These are phyloP conservation scores for Eucalyptus coolabah DNA, from an alignment of 345 rosid species.

Conservation along the genomic window DNA sequence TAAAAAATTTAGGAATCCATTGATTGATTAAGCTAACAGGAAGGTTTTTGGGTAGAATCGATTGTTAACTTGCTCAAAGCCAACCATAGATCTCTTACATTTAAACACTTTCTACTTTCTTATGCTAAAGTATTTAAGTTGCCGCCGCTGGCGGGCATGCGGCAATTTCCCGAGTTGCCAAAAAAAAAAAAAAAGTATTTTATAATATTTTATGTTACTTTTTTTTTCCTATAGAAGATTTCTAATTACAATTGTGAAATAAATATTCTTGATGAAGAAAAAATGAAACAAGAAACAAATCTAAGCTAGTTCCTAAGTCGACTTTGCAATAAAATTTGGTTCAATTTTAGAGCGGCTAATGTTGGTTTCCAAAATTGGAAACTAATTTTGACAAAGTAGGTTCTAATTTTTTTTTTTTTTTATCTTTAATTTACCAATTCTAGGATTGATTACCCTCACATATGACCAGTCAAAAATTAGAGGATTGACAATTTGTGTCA, in stretches of 20 bases:
- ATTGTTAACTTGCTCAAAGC: not conserved
- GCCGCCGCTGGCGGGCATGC: no score
- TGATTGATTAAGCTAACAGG: rapidly evolving
- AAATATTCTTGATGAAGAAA: not conserved
- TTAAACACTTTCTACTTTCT: not conserved
- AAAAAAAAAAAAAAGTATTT: not conserved
- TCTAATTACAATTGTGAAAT: not conserved
- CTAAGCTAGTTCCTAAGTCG: rapidly evolving
- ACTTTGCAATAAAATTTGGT: rapidly evolving
- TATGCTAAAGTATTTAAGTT: not conserved
- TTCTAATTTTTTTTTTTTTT: not conserved
- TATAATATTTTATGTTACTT: not conserved
- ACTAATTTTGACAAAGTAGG: not conserved
- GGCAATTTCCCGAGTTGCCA: rapidly evolving
- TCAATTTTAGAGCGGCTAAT: not conserved
- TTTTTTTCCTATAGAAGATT: not conserved
- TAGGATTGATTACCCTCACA: not conserved
- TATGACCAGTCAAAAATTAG: not conserved
- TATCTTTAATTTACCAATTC: not conserved
- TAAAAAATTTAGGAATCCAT: not conserved
- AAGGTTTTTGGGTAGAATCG: not conserved
- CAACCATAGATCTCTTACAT: not conserved
- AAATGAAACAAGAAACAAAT: not conserved
- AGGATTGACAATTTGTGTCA: not conserved
- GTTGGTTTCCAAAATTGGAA: not conserved